Conservation (phyloP, 2,329 filamentous ascomycete genomes). For the Pseudocercospora fuligena region DNA sequence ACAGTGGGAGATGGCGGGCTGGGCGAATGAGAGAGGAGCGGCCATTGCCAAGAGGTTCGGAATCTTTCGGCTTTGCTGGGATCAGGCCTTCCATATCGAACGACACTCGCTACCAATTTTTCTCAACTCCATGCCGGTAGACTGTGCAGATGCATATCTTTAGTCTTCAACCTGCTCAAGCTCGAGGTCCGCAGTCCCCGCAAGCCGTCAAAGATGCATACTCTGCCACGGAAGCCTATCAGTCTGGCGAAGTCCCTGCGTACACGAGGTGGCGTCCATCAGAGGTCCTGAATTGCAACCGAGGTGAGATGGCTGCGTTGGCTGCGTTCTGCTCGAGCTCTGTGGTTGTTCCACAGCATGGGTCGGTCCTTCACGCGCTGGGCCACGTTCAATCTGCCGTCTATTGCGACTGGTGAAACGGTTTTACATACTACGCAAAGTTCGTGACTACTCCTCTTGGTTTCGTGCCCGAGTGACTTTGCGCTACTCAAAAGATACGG, state of each 20-base stretch:
- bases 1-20: too few relatives aligned
- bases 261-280: neutral
- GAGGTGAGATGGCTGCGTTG: neutral
- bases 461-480: slow-evolving; percentile 10
- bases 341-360: too few relatives aligned
- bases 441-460: neutral
- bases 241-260: neutral
- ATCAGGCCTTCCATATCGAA: neutral
- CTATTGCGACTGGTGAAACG: neutral
- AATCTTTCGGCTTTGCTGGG: neutral
- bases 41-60: neutral
- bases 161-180: neutral
- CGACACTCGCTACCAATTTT: slow-evolving; percentile 1
- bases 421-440: neutral
- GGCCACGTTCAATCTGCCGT: neutral
- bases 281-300: neutral
- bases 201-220: too few relatives aligned
- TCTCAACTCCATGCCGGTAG: neutral
- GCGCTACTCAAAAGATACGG: slow-evolving; percentile 14
- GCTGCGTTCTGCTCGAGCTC: neutral
- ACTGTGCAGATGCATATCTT: neutral
- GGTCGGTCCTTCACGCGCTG: too few relatives aligned
- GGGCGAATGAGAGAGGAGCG: neutral
- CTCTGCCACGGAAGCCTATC: neutral
- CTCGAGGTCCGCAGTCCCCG: neutral